A percentile compares a stretch with the other conserved stretches of the same genome.
phyloP scores from a whole-genome alignment of 768 basidiomycete genomes.

The Dentipellis fragilis region DNA sequence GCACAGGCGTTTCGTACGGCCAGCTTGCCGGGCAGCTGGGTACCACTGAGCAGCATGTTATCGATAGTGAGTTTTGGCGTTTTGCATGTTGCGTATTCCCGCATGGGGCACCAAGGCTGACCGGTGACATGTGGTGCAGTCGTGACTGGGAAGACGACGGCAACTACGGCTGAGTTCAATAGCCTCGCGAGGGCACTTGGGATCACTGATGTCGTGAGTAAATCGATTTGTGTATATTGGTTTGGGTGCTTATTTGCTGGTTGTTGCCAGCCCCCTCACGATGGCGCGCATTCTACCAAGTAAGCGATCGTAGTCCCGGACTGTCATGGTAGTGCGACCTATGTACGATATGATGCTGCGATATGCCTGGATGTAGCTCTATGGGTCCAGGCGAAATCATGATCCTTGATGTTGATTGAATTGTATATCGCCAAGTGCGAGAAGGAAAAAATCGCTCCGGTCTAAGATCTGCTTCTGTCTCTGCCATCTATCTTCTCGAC shows the following conservation, averaged over 20 bases:
- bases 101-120: not conserved
- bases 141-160: conserved; percentile 30
- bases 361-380: too few species aligned
- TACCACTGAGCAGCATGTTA: conserved; percentile 35
- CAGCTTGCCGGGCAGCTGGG: conserved; percentile 39
- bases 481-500: too few species aligned
- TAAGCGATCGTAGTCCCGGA: not conserved
- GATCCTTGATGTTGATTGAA: too few species aligned
- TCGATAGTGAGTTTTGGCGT: conserved; percentile 31
- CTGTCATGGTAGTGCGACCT: too few species aligned
- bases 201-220: conserved; percentile 27
- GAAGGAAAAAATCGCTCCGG: too few species aligned
- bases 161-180: conserved; percentile 41
- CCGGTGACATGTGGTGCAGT: conserved; percentile 25
- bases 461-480: too few species aligned
- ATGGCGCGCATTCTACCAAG: conserved; percentile 19
- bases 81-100: not conserved
- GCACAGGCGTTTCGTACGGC: conserved; percentile 36
- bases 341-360: too few species aligned
- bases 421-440: too few species aligned
- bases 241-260: not conserved
- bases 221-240: not conserved
- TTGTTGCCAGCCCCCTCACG: conserved; percentile 17
- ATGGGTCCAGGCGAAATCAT: too few species aligned
- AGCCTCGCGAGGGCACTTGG: conserved; percentile 33